Percentiles rank a stretch among this genome's conserved stretches.
Conservation (phyloP, 768 basidiomycete genomes). For the Hygrocybe punicea region DNA sequence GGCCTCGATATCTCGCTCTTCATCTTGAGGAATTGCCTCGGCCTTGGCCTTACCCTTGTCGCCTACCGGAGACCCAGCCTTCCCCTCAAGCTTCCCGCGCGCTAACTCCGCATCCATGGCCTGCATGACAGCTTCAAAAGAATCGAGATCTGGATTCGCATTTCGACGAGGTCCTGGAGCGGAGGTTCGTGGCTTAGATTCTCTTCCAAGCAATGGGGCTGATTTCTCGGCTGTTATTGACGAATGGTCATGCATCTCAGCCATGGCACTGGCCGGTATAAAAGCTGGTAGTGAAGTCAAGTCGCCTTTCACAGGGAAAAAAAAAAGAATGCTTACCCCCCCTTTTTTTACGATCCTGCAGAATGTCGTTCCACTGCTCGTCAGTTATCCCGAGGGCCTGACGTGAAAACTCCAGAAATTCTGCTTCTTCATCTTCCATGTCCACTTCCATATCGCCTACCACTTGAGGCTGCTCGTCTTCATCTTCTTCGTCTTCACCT, state of each 20-base stretch:
- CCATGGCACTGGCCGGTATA: constrained; percentile 45
- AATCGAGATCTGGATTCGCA: constrained; percentile 72
- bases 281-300: constrained; percentile 46
- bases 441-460: constrained; percentile 84
- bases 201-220: not conserved
- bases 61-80: constrained; percentile 8
- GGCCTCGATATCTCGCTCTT: constrained; percentile 63
- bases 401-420: constrained; percentile 92
- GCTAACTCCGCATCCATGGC: constrained; percentile 87
- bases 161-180: constrained; percentile 39
- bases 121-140: constrained; percentile 94
- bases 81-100: constrained; percentile 32
- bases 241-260: not conserved
- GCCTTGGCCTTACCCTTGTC: constrained; percentile 44
- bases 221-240: constrained; percentile 6
- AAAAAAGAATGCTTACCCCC: constrained; percentile 59
- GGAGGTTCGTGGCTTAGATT: constrained; percentile 19
- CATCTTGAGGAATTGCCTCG: constrained; percentile 38
- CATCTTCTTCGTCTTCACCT: constrained; percentile 55
- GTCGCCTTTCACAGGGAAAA: not conserved
- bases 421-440: constrained; percentile 91
- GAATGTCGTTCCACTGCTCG: constrained; percentile 85
- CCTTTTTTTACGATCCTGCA: constrained; percentile 69
- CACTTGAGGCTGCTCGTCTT: constrained; percentile 79
- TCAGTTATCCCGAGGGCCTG: constrained; percentile 87